Conservation (phyloP, 345 rosid species). For the Tarenaya hassleriana region DNA sequence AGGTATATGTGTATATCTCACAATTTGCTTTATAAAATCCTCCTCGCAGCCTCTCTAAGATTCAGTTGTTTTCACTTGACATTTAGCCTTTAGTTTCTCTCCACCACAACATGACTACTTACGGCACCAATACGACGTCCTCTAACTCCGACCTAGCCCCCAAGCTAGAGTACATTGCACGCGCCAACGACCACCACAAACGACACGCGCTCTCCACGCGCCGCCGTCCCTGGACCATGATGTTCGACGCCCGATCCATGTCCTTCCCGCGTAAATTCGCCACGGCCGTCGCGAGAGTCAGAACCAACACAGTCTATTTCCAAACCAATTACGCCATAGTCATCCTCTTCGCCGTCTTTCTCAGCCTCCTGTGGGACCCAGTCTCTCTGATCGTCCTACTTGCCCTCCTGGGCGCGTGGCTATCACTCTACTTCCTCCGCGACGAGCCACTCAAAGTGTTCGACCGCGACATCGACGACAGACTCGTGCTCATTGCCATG, state of each 20-base stretch:
- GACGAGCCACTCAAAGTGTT: constrained; percentile 61
- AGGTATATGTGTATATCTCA: too few species aligned
- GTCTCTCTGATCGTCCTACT: constrained; percentile 63
- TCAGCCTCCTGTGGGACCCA: constrained; percentile 77
- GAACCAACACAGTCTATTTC: constrained; percentile 48
- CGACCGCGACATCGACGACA: constrained; percentile 55
- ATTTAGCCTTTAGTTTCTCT: constrained; percentile 5
- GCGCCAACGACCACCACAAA: constrained; percentile 42
- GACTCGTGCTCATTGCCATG: constrained; percentile 44
- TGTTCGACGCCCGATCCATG: constrained; percentile 46
- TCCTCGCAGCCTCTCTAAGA: background rate
- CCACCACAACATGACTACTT: constrained; percentile 42
- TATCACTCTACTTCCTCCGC: constrained; percentile 72
- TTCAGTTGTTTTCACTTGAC: constrained; percentile 14
- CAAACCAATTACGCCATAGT: constrained; percentile 64
- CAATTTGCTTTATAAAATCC: too few species aligned
- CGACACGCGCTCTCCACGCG: constrained; percentile 46
- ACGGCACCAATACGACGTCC: constrained; percentile 75
- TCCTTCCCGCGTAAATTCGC: constrained; percentile 33
- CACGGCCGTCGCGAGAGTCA: constrained; percentile 40
- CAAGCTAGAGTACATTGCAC: constrained; percentile 54
- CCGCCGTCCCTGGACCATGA: constrained; percentile 69
- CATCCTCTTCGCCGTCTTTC: constrained; percentile 47
- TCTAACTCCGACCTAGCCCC: constrained; percentile 35
- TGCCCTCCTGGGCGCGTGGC: constrained; percentile 57